Evolutionary conservation across 192 early-diverging fungal species (phyloP), one percentile per base, ranked within the genome.

Genomic region (Rhizophagus prolifer): DNA sequence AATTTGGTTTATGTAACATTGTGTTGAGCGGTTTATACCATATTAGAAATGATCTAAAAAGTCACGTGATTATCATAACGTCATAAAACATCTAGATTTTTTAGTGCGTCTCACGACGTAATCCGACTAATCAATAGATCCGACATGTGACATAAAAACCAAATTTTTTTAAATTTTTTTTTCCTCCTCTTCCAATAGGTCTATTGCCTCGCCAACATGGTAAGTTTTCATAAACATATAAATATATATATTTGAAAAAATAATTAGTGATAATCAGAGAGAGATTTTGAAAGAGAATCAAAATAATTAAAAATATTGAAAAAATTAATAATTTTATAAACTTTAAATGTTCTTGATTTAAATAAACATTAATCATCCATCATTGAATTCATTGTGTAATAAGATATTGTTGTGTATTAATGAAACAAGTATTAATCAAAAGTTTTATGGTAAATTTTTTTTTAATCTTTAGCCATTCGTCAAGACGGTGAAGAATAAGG

Each of bases 401-500:
- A 9, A 8, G 38, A 41, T 41, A 41, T 41, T 41, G 7, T 41
- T 41, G 38, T 16, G 47, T 54, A 54, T 54, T 54, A 54, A 54
- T 19, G 19, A 54, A 6, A 7, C 19, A 67, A 67, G 41, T 10
- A 9, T n/a, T 65, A 30, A 31, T 28, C 12, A 31, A 28, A 16
- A 28, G 7, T 19, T 7, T 31, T 65, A 65, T 61, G 25, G 26
- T 61, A 25, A n/a, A 31, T n/a, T n/a, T 34, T 4, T 61, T 61
- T 61, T 61, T n/a, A 26, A 65, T 70, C 50, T 13, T 44, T 72
- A 87, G 90, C 87, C 90, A 58, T 92, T 93, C 83, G 86, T 92
- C 78, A 92, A 93, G 91, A 84, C 89, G 73, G 91, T 93, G 83
- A 97, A 97, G 93, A 96, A 95, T 91, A 96, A 96, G 92, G 75